These are phyloP conservation scores for Fraxinus floribunda DNA, from an alignment of 305 asterid genomes.

Conservation along the genomic window DNA sequence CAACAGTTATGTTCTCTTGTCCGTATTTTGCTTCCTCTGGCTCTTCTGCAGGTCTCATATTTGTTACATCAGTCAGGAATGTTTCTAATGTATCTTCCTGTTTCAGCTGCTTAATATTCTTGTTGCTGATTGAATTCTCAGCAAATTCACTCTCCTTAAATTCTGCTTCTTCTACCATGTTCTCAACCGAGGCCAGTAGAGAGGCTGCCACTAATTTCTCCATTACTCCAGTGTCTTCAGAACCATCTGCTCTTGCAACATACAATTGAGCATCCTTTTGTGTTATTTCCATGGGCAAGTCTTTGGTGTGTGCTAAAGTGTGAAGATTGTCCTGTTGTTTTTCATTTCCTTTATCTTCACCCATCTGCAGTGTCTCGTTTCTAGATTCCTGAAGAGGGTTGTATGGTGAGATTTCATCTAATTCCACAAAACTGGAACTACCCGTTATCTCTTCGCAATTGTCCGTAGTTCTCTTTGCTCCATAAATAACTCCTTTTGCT, in stretches of 20 bases:
- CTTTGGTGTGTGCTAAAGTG: conserved; percentile 21
- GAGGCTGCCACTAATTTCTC: conserved; percentile 29
- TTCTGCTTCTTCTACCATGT: conserved; percentile 22
- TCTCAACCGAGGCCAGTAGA: conserved; percentile 23
- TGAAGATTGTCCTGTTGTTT: conserved; percentile 27
- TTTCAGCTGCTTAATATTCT: conserved; percentile 24
- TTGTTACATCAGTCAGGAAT: conserved; percentile 23
- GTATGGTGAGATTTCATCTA: conserved; percentile 21
- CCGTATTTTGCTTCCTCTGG: conserved; percentile 20
- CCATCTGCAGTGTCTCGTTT: conserved; percentile 22
- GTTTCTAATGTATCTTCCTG: conserved; percentile 20
- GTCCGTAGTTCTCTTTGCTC: conserved; percentile 14
- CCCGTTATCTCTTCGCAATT: conserved; percentile 20
- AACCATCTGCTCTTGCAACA: conserved; percentile 22
- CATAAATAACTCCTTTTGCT: conserved; percentile 20
- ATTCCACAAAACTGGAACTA: conserved; percentile 18
- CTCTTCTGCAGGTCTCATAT: conserved; percentile 15
- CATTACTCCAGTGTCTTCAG: conserved; percentile 24
- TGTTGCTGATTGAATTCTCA: conserved; percentile 16
- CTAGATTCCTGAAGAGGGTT: conserved; percentile 20
- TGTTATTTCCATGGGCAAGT: conserved; percentile 14
- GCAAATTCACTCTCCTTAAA: conserved; percentile 19
- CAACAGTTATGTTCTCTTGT: conserved; percentile 23
- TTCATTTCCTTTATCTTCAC: conserved; percentile 26
- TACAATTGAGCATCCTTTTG: conserved; percentile 21